phyloP scores from a whole-genome alignment of 2,329 filamentous ascomycete genomes.

The Colletotrichum sidae region DNA sequence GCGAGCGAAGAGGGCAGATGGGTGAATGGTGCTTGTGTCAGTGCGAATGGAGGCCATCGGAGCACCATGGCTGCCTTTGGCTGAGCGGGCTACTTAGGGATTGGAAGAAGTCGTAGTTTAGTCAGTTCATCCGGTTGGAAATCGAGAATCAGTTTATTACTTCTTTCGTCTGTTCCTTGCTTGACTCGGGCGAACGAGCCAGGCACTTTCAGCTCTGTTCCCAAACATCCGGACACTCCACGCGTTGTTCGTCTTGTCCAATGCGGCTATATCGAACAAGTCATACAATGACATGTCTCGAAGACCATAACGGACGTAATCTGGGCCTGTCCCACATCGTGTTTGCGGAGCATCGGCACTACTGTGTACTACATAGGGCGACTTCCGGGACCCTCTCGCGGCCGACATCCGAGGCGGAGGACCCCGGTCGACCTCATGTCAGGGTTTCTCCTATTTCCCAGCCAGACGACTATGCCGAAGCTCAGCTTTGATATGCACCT shows the following conservation, averaged over 20 bases:
- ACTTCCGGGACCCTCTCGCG: constrained; percentile 15
- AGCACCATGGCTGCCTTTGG: constrained; percentile 4
- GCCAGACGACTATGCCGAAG: not conserved
- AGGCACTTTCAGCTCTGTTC: no score
- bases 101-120: not conserved
- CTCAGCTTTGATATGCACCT: not conserved
- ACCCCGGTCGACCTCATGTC: not conserved
- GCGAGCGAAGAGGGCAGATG: constrained; percentile 28
- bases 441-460: not conserved
- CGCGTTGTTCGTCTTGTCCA: no score
- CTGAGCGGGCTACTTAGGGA: not conserved
- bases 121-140: no score
- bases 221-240: no score
- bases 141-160: no score
- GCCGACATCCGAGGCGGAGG: constrained; percentile 23
- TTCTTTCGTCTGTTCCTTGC: no score
- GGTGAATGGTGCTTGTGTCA: constrained; percentile 23
- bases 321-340: constrained; percentile 12
- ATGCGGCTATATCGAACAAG: no score
- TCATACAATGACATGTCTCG: no score
- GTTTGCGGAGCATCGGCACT: not conserved
- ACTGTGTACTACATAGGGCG: not conserved
- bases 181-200: no score
- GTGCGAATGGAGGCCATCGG: constrained; percentile 24
- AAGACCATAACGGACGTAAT: not conserved